Evolutionary conservation across 2,329 filamentous ascomycete species (phyloP).

Genomic region (Aspergillus candidus): DNA sequence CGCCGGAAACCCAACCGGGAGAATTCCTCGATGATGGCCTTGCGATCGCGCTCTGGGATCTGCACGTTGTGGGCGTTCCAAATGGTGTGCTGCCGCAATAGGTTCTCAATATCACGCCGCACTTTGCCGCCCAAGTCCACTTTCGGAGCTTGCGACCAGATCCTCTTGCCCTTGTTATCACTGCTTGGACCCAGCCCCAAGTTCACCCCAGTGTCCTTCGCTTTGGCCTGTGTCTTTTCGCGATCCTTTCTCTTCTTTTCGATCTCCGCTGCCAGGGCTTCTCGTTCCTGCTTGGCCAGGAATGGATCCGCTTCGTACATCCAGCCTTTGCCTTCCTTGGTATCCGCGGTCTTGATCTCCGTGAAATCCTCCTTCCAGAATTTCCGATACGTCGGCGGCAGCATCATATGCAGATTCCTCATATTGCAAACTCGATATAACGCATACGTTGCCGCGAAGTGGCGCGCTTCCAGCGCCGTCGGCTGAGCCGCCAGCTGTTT

Average conservation of each 20-base stretch:
- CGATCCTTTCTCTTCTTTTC: slow-evolving; percentile 75
- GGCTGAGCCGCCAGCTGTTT: slow-evolving; percentile 69
- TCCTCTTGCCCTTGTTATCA: slow-evolving; percentile 54
- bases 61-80: slow-evolving; percentile 80
- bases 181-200: slow-evolving; percentile 39
- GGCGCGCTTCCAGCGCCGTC: slow-evolving; percentile 81
- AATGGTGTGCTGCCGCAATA: slow-evolving; percentile 69
- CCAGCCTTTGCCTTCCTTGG: slow-evolving; percentile 71
- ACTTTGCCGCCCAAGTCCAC: slow-evolving; percentile 87
- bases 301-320: slow-evolving; percentile 97
- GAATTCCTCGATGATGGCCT: slow-evolving; percentile 64
- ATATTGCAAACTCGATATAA: slow-evolving; percentile 90
- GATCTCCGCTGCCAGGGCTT: slow-evolving; percentile 66
- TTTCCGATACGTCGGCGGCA: slow-evolving; percentile 82
- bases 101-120: slow-evolving; percentile 67
- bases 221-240: slow-evolving; percentile 54
- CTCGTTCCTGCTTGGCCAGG: slow-evolving; percentile 67
- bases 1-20: slow-evolving; percentile 75
- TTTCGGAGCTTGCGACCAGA: slow-evolving; percentile 77
- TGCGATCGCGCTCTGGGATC: slow-evolving; percentile 55
- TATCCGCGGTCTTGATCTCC: slow-evolving; percentile 71
- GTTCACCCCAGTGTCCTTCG: slow-evolving; percentile 60
- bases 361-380: slow-evolving; percentile 88
- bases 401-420: slow-evolving; percentile 90
- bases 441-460: slow-evolving; percentile 87